phyloP scores from a whole-genome alignment of 345 rosid species.

The Nasturtium officinale region DNA sequence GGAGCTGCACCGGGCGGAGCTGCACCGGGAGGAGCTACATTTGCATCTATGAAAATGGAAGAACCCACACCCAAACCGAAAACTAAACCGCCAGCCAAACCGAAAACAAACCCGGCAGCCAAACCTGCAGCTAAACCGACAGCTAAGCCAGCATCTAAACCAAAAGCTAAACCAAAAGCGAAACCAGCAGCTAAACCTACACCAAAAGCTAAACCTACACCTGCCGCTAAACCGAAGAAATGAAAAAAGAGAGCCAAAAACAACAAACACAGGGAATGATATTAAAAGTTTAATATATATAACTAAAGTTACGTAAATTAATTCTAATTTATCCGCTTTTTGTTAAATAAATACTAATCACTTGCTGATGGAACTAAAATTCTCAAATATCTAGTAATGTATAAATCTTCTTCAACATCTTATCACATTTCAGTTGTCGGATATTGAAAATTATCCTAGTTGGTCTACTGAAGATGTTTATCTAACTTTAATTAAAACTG shows the following conservation, averaged over 20 bases:
- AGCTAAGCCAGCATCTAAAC: background rate
- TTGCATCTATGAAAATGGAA: background rate
- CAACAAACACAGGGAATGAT: background rate
- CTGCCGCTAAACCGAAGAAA: background rate
- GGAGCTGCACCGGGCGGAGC: background rate
- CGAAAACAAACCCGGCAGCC: background rate
- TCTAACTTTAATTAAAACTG: no score
- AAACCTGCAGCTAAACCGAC: background rate
- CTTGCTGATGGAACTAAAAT: background rate
- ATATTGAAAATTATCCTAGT: background rate
- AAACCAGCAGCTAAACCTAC: background rate
- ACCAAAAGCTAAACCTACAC: background rate
- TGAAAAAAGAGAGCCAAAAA: background rate
- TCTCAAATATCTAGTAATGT: slow-evolving; percentile 9
- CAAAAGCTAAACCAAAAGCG: background rate
- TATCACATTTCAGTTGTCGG: background rate
- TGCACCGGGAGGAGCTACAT: background rate
- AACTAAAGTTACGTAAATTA: background rate
- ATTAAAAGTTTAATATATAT: background rate
- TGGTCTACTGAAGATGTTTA: no score
- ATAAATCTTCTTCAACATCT: background rate
- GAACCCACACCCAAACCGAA: background rate
- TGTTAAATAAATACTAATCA: background rate
- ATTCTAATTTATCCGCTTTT: background rate
- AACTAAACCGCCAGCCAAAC: background rate